phyloP scores from a whole-genome alignment of 805 yeast genomes.

The Metschnikowia borealis region DNA sequence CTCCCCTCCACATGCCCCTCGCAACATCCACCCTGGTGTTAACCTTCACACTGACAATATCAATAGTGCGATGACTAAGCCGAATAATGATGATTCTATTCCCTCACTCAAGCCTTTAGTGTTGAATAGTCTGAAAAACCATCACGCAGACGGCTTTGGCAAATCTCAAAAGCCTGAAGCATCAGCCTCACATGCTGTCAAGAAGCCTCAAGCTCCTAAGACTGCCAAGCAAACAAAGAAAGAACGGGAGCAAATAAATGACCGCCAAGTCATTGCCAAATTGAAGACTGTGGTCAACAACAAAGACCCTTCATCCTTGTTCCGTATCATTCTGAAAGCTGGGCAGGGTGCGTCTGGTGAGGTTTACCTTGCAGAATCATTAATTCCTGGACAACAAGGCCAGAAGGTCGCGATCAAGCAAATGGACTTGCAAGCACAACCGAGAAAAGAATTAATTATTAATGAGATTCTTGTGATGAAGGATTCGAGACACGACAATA shows the following conservation, averaged over 20 bases:
- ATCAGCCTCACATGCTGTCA: background rate
- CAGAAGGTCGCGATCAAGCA: constrained; percentile 91
- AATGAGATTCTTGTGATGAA: constrained; percentile 97
- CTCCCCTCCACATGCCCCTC: constrained; percentile 30
- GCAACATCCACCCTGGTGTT: constrained; percentile 30
- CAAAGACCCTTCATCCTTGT: constrained; percentile 80
- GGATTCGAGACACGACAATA: constrained; percentile 89
- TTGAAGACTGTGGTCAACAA: constrained; percentile 77
- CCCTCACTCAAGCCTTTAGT: constrained; percentile 13
- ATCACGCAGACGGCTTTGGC: constrained; percentile 9
- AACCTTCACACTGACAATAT: constrained; percentile 27
- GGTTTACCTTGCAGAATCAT: constrained; percentile 78
- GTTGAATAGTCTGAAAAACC: constrained; percentile 12
- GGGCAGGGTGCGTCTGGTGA: constrained; percentile 99
- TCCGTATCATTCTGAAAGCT: constrained; percentile 73
- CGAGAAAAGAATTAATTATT: constrained; percentile 90
- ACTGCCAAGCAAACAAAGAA: constrained; percentile 38
- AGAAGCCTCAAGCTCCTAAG: constrained; percentile 18
- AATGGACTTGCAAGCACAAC: constrained; percentile 88
- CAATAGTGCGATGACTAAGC: constrained; percentile 22
- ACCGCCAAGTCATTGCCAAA: constrained; percentile 79
- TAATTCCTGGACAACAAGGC: constrained; percentile 42
- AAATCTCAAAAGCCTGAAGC: constrained; percentile 12
- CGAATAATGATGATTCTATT: constrained; percentile 3
- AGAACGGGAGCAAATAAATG: constrained; percentile 57